Evolutionary conservation across 345 rosid genomes (phyloP).

Genomic region (Eucalyptus urophylla): DNA sequence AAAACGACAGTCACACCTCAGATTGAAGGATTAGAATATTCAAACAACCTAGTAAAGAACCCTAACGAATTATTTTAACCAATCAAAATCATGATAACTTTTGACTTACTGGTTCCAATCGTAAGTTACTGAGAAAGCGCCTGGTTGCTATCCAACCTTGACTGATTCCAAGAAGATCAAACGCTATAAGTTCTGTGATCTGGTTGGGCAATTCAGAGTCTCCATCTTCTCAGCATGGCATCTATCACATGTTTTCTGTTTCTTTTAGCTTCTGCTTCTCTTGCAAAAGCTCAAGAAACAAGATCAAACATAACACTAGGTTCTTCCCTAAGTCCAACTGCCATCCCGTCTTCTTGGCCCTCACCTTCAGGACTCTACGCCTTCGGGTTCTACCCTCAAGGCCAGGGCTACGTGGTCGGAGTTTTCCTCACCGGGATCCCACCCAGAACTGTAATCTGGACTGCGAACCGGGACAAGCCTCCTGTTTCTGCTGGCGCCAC

Average conservation of each 20-base stretch:
- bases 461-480: conserved; percentile 4
- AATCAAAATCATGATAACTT: too few species aligned
- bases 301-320: not conserved
- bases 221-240: not conserved
- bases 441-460: conserved; percentile 3
- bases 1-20: not conserved
- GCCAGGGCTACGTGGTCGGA: conserved; percentile 3
- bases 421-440: not conserved
- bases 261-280: not conserved
- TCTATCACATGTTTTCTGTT: not conserved
- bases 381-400: conserved; percentile 11
- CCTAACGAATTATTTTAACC: too few species aligned
- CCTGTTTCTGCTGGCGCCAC: not conserved
- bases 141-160: not conserved
- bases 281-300: not conserved
- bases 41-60: not conserved
- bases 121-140: too few species aligned
- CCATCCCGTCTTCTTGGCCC: not conserved
- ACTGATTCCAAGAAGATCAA: not conserved
- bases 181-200: not conserved
- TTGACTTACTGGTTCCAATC: not conserved
- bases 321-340: not conserved
- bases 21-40: not conserved
- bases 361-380: conserved; percentile 8
- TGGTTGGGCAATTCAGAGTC: not conserved